phyloP scores from a whole-genome alignment of 1,284 basidiomycete genomes.

The Apiotrichum domesticum region DNA sequence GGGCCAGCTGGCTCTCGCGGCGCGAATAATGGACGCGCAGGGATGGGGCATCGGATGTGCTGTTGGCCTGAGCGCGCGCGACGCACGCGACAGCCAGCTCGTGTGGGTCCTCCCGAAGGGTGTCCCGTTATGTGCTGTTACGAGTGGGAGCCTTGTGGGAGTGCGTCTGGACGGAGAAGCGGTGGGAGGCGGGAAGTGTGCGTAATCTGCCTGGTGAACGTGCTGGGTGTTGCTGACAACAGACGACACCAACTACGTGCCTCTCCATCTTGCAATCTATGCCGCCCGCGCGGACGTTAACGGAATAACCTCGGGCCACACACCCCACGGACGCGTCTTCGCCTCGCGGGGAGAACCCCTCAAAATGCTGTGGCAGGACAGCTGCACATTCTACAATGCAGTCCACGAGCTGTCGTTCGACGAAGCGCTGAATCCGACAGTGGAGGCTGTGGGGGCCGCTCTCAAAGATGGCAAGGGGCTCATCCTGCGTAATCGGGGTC shows the following conservation, averaged over 20 bases:
- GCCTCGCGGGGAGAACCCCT: constrained; percentile 13
- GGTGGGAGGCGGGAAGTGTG: constrained; percentile 7
- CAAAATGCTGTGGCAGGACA: constrained; percentile 29
- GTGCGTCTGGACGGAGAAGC: constrained; percentile 7
- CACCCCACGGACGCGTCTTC: constrained; percentile 17
- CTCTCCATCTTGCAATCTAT: constrained; percentile 26
- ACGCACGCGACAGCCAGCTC: constrained; percentile 12
- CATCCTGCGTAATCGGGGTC: constrained; percentile 22
- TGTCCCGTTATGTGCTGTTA: constrained; percentile 18
- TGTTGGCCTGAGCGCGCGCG: constrained; percentile 20
- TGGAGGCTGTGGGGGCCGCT: constrained; percentile 3
- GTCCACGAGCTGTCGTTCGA: constrained; percentile 20
- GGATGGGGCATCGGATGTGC: constrained; percentile 27
- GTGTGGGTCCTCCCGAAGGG: constrained; percentile 23
- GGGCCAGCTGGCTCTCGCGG: constrained; percentile 22
- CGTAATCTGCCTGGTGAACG: neutral
- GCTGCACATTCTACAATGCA: constrained; percentile 22
- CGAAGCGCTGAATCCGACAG: constrained; percentile 6
- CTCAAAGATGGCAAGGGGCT: constrained; percentile 20
- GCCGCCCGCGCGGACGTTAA: constrained; percentile 18
- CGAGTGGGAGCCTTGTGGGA: constrained; percentile 18
- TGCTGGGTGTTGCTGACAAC: neutral
- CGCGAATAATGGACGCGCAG: constrained; percentile 21
- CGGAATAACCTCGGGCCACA: constrained; percentile 21
- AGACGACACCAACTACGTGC: constrained; percentile 20